These are phyloP conservation scores for Endogone sp. DNA, from an alignment of 192 early-diverging fungal species.

Conservation along the genomic window DNA sequence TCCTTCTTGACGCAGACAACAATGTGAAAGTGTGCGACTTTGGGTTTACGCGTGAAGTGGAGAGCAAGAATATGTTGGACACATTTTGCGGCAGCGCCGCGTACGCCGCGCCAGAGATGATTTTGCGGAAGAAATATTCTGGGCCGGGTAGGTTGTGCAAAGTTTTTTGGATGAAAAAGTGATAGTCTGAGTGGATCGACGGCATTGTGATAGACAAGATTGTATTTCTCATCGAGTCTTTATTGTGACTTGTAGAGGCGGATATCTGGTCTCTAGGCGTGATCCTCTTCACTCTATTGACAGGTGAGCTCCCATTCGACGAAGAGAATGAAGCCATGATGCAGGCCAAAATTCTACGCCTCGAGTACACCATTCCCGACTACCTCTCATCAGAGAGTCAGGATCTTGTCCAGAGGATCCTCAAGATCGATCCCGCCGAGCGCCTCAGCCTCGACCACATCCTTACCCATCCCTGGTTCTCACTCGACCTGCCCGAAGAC, in stretches of 20 bases:
- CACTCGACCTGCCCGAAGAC: conserved; percentile 15
- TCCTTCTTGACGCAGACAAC: conserved; percentile 48
- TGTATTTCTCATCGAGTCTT: no score
- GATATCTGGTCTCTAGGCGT: conserved; percentile 97
- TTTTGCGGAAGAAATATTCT: conserved; percentile 69
- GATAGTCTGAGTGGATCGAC: conserved; percentile 31
- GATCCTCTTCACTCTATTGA: conserved; percentile 82
- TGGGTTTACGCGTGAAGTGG: conserved; percentile 59
- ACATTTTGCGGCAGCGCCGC: conserved; percentile 63
- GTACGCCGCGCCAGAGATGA: conserved; percentile 82
- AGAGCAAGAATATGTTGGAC: conserved; percentile 55
- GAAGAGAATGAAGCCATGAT: conserved; percentile 69
- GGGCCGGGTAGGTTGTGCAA: conserved; percentile 55
- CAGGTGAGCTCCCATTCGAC: conserved; percentile 80
- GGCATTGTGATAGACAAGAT: no score
- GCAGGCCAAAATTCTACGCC: conserved; percentile 65
- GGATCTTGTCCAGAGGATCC: conserved; percentile 61
- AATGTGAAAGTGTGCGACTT: conserved; percentile 65
- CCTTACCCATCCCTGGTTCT: conserved; percentile 59
- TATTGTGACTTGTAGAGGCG: conserved; percentile 51
- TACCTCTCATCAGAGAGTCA: conserved; percentile 57
- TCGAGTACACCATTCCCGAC: conserved; percentile 69
- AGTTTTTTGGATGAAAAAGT: conserved; percentile 8
- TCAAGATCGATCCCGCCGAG: conserved; percentile 62
- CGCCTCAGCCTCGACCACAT: conserved; percentile 64